Percentiles rank a stretch among this genome's conserved stretches.
Evolutionary conservation across 352 stramenopile species (phyloP).

Genomic region (Plasmopara viticola): DNA sequence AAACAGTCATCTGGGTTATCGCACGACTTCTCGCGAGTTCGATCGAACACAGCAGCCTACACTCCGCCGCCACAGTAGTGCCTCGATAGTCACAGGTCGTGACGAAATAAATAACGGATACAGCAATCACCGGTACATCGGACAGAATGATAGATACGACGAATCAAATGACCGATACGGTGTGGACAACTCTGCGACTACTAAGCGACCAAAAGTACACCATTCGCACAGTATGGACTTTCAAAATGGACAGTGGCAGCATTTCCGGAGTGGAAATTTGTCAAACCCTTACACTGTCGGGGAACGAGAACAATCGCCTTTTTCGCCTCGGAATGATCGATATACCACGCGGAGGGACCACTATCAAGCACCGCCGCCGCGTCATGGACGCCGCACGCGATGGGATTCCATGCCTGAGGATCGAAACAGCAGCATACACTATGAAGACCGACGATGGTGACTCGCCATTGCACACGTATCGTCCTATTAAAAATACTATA

Average conservation of each 20-base stretch:
- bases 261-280: constrained; percentile 10
- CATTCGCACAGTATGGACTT: constrained; percentile 57
- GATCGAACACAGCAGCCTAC: neutral
- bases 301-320: constrained; percentile 20
- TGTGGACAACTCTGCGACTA: constrained; percentile 20
- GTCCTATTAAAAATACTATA: constrained; percentile 32
- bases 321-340: constrained; percentile 20
- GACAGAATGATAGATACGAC: constrained; percentile 20
- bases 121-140: constrained; percentile 21
- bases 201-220: constrained; percentile 54
- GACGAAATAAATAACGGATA: constrained; percentile 20
- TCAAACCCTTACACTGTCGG: constrained; percentile 29
- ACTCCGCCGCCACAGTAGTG: constrained; percentile 45
- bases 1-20: constrained; percentile 24
- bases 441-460: constrained; percentile 29
- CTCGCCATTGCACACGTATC: constrained; percentile 4
- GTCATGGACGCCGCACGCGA: constrained; percentile 22
- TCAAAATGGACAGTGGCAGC: constrained; percentile 34
- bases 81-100: constrained; percentile 5
- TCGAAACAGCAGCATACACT: constrained; percentile 20
- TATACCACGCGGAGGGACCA: constrained; percentile 19
- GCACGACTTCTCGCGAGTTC: constrained; percentile 10
- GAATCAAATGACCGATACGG: constrained; percentile 18
- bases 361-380: constrained; percentile 21
- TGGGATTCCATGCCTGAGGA: constrained; percentile 37